phyloP scores from a whole-genome alignment of 139 green algal species.

The Auxenochlorella protothecoides region DNA sequence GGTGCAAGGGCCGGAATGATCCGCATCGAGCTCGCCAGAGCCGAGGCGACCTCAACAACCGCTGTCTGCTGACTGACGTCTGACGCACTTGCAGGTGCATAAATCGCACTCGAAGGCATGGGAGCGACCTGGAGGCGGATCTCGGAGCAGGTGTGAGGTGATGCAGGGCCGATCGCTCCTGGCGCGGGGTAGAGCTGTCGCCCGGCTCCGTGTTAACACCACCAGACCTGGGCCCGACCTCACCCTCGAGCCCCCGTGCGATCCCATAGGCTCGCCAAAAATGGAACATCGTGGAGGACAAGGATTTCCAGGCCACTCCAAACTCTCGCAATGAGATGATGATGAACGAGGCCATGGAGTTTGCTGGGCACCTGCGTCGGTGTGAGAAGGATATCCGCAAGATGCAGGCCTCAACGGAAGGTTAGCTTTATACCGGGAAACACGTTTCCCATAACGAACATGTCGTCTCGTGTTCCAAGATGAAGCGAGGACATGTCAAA shows the following conservation, averaged over 20 bases:
- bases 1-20: too few species aligned
- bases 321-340: constrained; percentile 78
- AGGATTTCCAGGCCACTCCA: constrained; percentile 51
- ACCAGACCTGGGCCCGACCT: too few species aligned
- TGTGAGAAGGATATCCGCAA: constrained; percentile 71
- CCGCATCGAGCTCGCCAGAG: too few species aligned
- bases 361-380: constrained; percentile 50
- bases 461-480: not conserved
- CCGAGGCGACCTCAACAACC: too few species aligned
- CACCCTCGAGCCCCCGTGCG: too few species aligned
- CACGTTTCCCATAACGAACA: too few species aligned
- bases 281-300: constrained; percentile 42
- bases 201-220: too few species aligned
- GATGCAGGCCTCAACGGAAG: constrained; percentile 62
- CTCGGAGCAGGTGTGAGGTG: constrained; percentile 17
- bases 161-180: not conserved
- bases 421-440: constrained; percentile 15
- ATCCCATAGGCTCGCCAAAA: constrained; percentile 41
- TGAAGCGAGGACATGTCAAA: not conserved
- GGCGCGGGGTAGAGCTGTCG: too few species aligned
- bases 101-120: constrained; percentile 12
- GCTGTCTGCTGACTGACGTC: too few species aligned
- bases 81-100: too few species aligned
- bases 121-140: constrained; percentile 37
- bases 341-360: constrained; percentile 69